Conservation (phyloP, 2,329 filamentous ascomycete genomes). For the Trichoderma semiorbis region DNA sequence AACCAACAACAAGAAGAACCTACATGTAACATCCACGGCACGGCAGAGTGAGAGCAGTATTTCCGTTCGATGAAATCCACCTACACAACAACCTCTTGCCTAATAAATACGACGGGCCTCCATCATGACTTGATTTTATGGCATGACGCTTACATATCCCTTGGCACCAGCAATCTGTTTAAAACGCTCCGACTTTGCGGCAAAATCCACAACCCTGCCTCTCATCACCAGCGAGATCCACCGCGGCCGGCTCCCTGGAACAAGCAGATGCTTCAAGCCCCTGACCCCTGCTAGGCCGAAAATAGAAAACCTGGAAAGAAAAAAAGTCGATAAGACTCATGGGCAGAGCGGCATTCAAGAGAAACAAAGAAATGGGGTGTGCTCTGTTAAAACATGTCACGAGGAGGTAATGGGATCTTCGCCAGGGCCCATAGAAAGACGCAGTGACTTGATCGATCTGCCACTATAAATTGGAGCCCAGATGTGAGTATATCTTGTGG, state of each 20-base stretch:
- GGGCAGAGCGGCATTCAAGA: not conserved
- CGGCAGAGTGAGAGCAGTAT: not conserved
- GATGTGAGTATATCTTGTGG: not conserved
- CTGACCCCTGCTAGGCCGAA: not conserved
- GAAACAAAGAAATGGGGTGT: not conserved
- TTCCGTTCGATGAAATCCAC: too few relatives aligned
- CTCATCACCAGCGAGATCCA: slow-evolving; percentile 5
- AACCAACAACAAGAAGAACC: not conserved
- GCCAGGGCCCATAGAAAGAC: not conserved
- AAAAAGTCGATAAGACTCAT: not conserved
- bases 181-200: not conserved
- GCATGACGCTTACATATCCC: not conserved
- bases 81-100: not conserved
- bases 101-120: not conserved
- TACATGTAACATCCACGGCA: not conserved
- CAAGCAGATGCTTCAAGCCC: slow-evolving; percentile 2
- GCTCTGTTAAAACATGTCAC: not conserved
- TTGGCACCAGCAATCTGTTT: not conserved
- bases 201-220: not conserved
- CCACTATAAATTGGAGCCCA: not conserved
- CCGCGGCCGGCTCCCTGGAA: not conserved
- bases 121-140: not conserved
- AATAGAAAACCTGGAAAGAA: not conserved
- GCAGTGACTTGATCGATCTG: not conserved
- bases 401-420: not conserved